phyloP scores from a whole-genome alignment of 345 rosid genomes.

The Clarkia xantiana region DNA sequence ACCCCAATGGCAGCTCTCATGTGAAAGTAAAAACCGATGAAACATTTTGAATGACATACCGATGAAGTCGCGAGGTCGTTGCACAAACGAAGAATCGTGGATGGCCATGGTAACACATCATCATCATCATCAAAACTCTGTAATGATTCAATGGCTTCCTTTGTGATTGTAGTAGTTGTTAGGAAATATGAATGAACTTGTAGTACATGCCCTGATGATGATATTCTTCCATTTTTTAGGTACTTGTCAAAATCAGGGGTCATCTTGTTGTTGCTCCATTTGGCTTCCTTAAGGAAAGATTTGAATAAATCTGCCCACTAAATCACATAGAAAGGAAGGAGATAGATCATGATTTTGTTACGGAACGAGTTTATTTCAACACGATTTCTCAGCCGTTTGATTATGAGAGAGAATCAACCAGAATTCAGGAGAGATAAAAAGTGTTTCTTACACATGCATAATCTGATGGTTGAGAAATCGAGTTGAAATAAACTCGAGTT shows the following conservation, averaged over 20 bases:
- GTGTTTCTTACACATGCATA: no score
- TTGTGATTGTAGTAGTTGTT: background rate
- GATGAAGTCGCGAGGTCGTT: slow-evolving; percentile 32
- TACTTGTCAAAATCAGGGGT: slow-evolving; percentile 31
- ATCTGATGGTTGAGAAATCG: no score
- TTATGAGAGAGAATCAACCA: no score
- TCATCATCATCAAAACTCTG: slow-evolving; percentile 13
- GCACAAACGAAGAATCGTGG: slow-evolving; percentile 23
- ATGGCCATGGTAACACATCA: slow-evolving; percentile 18
- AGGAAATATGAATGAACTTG: slow-evolving; percentile 19
- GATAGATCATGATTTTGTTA: no score
- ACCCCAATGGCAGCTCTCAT: no score
- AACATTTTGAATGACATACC: no score
- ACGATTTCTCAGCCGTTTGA: no score
- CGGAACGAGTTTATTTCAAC: no score
- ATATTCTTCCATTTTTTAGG: slow-evolving; percentile 23
- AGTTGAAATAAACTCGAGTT: no score
- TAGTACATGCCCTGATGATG: slow-evolving; percentile 16
- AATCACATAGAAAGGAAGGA: no score
- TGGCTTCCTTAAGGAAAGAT: slow-evolving; percentile 29
- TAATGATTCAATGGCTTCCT: slow-evolving; percentile 12
- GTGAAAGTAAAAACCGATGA: no score
- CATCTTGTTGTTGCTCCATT: slow-evolving; percentile 13
- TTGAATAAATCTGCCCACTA: slow-evolving; percentile 38
- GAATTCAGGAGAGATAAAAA: no score